Percentiles rank a stretch among this genome's conserved stretches.
phyloP scores from a whole-genome alignment of 495 filamentous ascomycete genomes.

The Trichoderma parareesei region DNA sequence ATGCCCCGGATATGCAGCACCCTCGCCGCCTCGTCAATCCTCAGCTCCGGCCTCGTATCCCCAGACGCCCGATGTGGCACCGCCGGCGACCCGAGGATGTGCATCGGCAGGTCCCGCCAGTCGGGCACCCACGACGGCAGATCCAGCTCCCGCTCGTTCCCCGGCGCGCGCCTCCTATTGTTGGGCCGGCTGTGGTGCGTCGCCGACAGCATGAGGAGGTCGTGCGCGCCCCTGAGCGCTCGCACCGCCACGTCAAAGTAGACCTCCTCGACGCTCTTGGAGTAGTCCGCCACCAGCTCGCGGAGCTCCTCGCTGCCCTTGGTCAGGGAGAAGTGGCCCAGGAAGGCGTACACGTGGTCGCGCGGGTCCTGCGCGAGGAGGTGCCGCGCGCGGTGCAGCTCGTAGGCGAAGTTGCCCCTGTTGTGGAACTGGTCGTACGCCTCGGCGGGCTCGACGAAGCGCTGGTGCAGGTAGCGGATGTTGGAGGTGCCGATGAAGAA shows the following conservation, averaged over 20 bases:
- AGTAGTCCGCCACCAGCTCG: slow-evolving; percentile 13
- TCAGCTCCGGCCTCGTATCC: slow-evolving; percentile 1
- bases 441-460: slow-evolving; percentile 20
- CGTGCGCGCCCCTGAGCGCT: slow-evolving; percentile 14
- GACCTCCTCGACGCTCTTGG: slow-evolving; percentile 14
- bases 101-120: slow-evolving; percentile 15
- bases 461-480: slow-evolving; percentile 20
- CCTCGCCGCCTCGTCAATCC: neutral
- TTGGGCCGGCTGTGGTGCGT: slow-evolving; percentile 13
- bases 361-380: slow-evolving; percentile 18
- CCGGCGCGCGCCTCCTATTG: neutral
- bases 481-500: slow-evolving; percentile 17
- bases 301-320: neutral
- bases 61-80: slow-evolving; percentile 10
- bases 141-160: neutral
- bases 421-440: slow-evolving; percentile 19
- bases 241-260: slow-evolving; percentile 13
- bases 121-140: slow-evolving; percentile 18
- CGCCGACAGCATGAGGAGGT: slow-evolving; percentile 16
- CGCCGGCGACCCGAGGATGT: slow-evolving; percentile 13
- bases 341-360: slow-evolving; percentile 23
- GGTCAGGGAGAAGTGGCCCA: slow-evolving; percentile 18
- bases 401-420: slow-evolving; percentile 24
- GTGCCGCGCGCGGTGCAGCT: slow-evolving; percentile 21
- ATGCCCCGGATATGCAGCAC: neutral